phyloP scores from a whole-genome alignment of 331 rosid genomes.

The Cydonia oblonga region DNA sequence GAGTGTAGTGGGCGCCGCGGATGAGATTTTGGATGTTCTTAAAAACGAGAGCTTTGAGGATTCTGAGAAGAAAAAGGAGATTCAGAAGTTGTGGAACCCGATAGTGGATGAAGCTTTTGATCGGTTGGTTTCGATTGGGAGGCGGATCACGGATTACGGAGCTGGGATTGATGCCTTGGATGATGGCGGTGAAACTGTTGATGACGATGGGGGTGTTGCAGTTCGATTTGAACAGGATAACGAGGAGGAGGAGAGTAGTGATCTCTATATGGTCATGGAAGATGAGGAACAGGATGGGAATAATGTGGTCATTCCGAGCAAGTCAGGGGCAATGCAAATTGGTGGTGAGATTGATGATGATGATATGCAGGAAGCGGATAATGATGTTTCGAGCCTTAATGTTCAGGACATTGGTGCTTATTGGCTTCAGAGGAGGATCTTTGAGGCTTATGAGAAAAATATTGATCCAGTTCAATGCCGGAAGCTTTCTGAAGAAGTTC shows the following conservation, averaged over 20 bases:
- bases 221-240: constrained; percentile 78
- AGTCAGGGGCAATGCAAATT: constrained; percentile 58
- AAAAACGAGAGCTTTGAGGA: constrained; percentile 48
- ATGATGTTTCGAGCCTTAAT: constrained; percentile 25
- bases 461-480: constrained; percentile 87
- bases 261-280: constrained; percentile 71
- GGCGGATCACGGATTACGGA: constrained; percentile 65
- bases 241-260: constrained; percentile 17
- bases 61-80: constrained; percentile 75
- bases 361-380: background rate
- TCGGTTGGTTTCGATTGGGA: constrained; percentile 58
- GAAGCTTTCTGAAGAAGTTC: constrained; percentile 76
- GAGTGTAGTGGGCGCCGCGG: constrained; percentile 56
- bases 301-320: background rate
- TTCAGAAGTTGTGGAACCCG: constrained; percentile 53
- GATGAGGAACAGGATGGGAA: constrained; percentile 64
- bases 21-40: constrained; percentile 54
- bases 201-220: constrained; percentile 68
- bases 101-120: constrained; percentile 38
- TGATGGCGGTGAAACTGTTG: constrained; percentile 51
- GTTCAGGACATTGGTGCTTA: constrained; percentile 90
- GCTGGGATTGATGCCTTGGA: constrained; percentile 36
- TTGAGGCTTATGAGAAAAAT: constrained; percentile 71
- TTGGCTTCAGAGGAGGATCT: constrained; percentile 94
- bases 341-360: constrained; percentile 63